These are phyloP conservation scores for Wilcoxina mikolae DNA, from an alignment of 495 filamentous ascomycete genomes.

Conservation along the genomic window DNA sequence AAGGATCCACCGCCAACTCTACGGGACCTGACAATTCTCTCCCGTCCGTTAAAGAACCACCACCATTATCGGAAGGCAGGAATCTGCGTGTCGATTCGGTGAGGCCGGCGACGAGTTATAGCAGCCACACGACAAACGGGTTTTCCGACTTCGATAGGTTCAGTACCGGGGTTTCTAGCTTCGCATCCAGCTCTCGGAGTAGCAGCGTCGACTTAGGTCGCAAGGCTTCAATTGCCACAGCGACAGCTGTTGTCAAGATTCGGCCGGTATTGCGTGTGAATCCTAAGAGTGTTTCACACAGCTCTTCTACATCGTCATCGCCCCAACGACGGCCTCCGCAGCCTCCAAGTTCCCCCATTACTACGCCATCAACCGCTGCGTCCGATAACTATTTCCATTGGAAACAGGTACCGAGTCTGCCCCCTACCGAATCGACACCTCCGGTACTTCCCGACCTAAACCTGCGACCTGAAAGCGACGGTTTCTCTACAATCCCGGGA, in stretches of 20 bases:
- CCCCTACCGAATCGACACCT: not conserved
- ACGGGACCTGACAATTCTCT: constrained; percentile 4
- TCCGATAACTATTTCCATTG: not conserved
- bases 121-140: not conserved
- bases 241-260: constrained; percentile 14
- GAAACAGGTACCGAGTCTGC: constrained; percentile 3
- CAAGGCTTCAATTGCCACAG: constrained; percentile 13
- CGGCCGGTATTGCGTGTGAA: constrained; percentile 19
- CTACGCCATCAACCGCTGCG: not conserved
- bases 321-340: constrained; percentile 14
- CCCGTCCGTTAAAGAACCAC: constrained; percentile 19
- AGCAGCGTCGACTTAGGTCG: constrained; percentile 8
- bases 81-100: not conserved
- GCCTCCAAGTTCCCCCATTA: not conserved
- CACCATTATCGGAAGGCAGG: constrained; percentile 1
- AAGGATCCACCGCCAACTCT: constrained; percentile 16
- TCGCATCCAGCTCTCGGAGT: constrained; percentile 12
- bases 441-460: constrained; percentile 8
- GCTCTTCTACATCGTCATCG: constrained; percentile 10
- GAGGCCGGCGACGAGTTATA: not conserved
- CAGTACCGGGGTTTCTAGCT: not conserved
- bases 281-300: not conserved
- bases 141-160: too few species aligned
- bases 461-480: constrained; percentile 6
- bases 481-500: constrained; percentile 5